Conservation (phyloP, 768 basidiomycete genomes). For the Lactarius sanguifluus region DNA sequence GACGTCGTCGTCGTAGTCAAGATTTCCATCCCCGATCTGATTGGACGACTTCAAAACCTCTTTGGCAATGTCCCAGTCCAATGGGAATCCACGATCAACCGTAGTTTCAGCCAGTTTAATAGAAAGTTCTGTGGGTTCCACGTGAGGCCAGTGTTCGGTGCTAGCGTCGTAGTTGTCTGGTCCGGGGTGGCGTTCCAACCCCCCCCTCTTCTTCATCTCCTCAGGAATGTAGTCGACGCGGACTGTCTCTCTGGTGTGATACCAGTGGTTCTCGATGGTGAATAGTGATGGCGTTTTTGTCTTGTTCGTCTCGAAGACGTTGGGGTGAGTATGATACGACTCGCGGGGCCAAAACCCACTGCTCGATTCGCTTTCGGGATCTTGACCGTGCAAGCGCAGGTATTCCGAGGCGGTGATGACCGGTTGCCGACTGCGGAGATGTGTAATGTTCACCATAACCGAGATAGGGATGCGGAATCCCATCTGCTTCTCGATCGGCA, state of each 20-base stretch:
- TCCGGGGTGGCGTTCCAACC: conserved; percentile 32
- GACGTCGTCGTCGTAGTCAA: conserved; percentile 35
- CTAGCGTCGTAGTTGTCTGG: conserved; percentile 24
- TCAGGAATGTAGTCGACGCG: conserved; percentile 43
- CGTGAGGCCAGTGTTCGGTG: conserved; percentile 14
- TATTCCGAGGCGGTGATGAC: conserved; percentile 45
- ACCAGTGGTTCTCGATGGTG: conserved; percentile 42
- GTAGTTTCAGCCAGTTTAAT: neutral
- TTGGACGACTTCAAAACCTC: neutral
- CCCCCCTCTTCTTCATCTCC: conserved; percentile 37
- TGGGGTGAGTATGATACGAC: conserved; percentile 37
- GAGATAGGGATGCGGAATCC: conserved; percentile 40
- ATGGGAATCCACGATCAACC: neutral
- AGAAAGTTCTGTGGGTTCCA: conserved; percentile 10
- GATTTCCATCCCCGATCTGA: conserved; percentile 11
- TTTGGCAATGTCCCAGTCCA: conserved; percentile 16
- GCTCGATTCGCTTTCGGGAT: conserved; percentile 38
- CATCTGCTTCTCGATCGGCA: conserved; percentile 40
- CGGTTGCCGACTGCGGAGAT: conserved; percentile 40
- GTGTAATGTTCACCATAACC: conserved; percentile 44
- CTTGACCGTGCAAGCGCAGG: conserved; percentile 42
- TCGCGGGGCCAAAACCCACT: conserved; percentile 42
- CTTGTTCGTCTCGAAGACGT: conserved; percentile 31
- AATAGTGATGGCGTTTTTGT: conserved; percentile 34
- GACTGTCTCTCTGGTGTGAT: conserved; percentile 38